Conservation (phyloP, 2,329 filamentous ascomycete species). For the Magnaporthiopsis rhizophila region DNA sequence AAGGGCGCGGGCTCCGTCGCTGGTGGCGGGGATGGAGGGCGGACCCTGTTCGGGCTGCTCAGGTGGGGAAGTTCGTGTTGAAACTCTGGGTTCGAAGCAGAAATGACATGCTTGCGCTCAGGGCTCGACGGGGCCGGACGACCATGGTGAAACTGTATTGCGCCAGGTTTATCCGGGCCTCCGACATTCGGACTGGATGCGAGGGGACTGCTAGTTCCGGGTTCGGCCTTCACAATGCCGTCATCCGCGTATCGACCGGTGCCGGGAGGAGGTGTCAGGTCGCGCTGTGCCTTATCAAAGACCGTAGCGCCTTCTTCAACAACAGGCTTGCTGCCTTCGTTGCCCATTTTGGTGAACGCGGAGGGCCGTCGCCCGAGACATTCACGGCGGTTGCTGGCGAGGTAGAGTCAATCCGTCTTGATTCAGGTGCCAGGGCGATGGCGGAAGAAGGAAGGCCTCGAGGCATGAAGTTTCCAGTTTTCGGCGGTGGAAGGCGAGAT, state of each 20-base stretch:
- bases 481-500: not conserved
- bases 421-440: not conserved
- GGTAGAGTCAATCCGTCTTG: not conserved
- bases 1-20: conserved; percentile 1
- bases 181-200: conserved; percentile 1
- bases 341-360: conserved; percentile 1
- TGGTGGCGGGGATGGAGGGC: conserved; percentile 4
- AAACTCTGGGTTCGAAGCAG: conserved; percentile 5
- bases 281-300: not conserved
- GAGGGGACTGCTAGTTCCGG: not conserved
- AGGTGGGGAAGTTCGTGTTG: not conserved
- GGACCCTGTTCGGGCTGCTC: conserved; percentile 7
- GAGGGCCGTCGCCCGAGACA: not conserved
- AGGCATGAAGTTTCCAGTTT: not conserved
- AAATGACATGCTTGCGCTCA: not conserved
- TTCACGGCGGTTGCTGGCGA: not conserved
- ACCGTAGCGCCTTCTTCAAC: not conserved
- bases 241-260: conserved; percentile 5
- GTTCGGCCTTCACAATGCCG: not conserved
- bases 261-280: conserved; percentile 5
- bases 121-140: not conserved
- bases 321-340: conserved; percentile 4
- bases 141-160: not conserved
- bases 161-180: not conserved
- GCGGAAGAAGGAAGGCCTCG: not conserved